Evolutionary conservation across 1,284 basidiomycete genomes (phyloP).

Genomic region (Marasmius fiardii): DNA sequence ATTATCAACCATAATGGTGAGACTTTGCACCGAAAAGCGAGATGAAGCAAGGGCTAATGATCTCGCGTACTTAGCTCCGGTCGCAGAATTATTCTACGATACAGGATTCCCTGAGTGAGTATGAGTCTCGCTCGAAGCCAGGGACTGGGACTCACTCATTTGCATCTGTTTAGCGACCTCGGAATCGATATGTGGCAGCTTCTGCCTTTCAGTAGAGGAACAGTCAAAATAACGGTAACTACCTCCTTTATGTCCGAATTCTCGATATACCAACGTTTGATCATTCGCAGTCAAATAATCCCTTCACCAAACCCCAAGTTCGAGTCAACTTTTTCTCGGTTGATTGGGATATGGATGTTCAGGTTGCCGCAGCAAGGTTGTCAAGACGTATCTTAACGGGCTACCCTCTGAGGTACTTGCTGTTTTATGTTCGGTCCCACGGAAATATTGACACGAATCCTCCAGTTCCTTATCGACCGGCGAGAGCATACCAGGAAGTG

Average conservation of each 20-base stretch:
- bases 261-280: not conserved
- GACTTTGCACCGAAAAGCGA: conserved; percentile 6
- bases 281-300: conserved; percentile 34
- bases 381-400: conserved; percentile 39
- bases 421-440: not conserved
- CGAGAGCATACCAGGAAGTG: conserved; percentile 36
- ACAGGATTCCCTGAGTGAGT: conserved; percentile 37
- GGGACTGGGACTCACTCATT: not conserved
- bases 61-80: conserved; percentile 33
- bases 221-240: conserved; percentile 42
- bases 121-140: not conserved
- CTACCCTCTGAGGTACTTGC: conserved; percentile 34
- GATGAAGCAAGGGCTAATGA: too few relatives aligned
- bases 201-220: conserved; percentile 51
- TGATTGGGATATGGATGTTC: conserved; percentile 45
- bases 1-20: conserved; percentile 42
- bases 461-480: conserved; percentile 25
- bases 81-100: conserved; percentile 41
- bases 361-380: conserved; percentile 44
- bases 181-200: conserved; percentile 52
- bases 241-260: not conserved
- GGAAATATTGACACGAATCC: not conserved
- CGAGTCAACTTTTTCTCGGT: conserved; percentile 48
- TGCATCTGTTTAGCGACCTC: conserved; percentile 29
- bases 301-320: conserved; percentile 42